Conservation (phyloP, 83 land plant genomes). For the Larix sibirica region DNA sequence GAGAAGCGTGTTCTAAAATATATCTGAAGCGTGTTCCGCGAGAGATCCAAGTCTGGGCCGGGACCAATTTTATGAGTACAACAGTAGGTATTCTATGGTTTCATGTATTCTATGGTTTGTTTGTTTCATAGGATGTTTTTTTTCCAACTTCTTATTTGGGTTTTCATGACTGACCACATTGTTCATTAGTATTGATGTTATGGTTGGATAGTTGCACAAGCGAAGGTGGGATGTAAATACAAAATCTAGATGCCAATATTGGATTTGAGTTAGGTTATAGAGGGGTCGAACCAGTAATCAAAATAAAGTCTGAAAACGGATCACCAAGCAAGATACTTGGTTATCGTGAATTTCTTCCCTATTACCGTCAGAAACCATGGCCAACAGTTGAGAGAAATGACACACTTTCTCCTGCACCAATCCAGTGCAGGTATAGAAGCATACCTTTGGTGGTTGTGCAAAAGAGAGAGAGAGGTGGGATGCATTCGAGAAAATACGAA, state of each 20-base stretch:
- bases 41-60: too few species aligned
- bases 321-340: slow-evolving; percentile 57
- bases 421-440: slow-evolving; percentile 62
- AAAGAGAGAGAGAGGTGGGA: slow-evolving; percentile 55
- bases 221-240: slow-evolving; percentile 55
- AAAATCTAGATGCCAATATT: slow-evolving; percentile 28
- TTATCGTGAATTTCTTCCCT: slow-evolving; percentile 78
- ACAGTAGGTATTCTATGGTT: slow-evolving; percentile 63
- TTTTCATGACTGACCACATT: too few species aligned
- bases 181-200: neutral
- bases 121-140: neutral
- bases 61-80: slow-evolving; percentile 91
- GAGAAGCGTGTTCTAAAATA: too few species aligned
- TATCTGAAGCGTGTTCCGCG: too few species aligned
- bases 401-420: slow-evolving; percentile 47
- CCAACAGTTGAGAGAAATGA: slow-evolving; percentile 35
- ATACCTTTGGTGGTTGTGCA: slow-evolving; percentile 67
- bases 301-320: slow-evolving; percentile 28
- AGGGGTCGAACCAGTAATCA: slow-evolving; percentile 82
- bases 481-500: slow-evolving; percentile 52
- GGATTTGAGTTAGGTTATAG: slow-evolving; percentile 50
- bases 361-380: slow-evolving; percentile 87
- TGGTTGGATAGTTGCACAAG: slow-evolving; percentile 52
- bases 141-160: too few species aligned
- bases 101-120: neutral